Conservation (phyloP, 306 rosid genomes). For the Trichosanthes truncata region DNA sequence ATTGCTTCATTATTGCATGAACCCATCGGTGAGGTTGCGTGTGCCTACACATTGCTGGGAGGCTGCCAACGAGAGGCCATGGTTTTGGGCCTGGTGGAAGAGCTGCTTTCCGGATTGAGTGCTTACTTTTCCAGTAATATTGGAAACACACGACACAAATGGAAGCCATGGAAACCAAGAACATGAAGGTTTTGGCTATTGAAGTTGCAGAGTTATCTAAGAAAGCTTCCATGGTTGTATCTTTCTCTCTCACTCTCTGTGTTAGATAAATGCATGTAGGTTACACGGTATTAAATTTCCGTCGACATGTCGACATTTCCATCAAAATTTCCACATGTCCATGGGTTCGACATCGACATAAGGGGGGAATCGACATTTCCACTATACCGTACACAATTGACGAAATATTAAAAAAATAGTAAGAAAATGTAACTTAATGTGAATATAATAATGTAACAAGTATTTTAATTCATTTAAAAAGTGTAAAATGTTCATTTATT, state of each 20-base stretch:
- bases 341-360: too few relatives aligned
- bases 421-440: too few relatives aligned
- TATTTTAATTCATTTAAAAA: too few relatives aligned
- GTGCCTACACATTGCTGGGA: background rate
- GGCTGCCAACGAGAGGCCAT: slow-evolving; percentile 18
- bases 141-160: background rate
- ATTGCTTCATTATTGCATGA: background rate
- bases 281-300: too few relatives aligned
- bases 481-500: too few relatives aligned
- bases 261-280: too few relatives aligned
- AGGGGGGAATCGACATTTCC: too few relatives aligned
- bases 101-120: background rate
- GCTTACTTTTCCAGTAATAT: background rate
- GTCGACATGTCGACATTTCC: too few relatives aligned
- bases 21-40: background rate
- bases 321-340: too few relatives aligned
- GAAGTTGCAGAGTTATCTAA: background rate
- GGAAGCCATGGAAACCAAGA: background rate
- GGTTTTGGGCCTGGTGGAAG: slow-evolving; percentile 19
- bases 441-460: too few relatives aligned
- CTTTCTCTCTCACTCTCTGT: background rate
- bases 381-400: too few relatives aligned
- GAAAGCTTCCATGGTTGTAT: background rate
- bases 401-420: too few relatives aligned
- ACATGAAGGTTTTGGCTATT: background rate